These are phyloP conservation scores for Suhomyces sp. DNA, from an alignment of 805 yeast species.

Conservation along the genomic window DNA sequence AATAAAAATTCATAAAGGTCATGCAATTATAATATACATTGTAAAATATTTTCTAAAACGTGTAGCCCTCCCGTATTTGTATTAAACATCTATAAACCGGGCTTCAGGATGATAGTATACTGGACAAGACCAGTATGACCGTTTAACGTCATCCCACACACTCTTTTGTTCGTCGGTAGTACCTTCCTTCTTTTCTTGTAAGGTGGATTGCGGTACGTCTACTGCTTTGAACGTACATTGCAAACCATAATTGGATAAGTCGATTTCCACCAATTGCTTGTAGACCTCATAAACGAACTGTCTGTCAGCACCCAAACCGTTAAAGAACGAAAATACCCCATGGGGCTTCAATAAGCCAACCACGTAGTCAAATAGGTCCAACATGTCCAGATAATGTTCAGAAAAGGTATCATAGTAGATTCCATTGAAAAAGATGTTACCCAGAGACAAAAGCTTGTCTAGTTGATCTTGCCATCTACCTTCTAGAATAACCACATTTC, in stretches of 20 bases:
- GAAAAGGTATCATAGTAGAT: conserved; percentile 92
- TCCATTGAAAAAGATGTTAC: conserved; percentile 80
- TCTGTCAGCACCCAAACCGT: conserved; percentile 61
- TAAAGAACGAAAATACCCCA: conserved; percentile 88
- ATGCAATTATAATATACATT: no score
- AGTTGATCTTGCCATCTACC: conserved; percentile 94
- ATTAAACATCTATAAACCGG: conserved; percentile 34
- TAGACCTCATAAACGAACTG: conserved; percentile 63
- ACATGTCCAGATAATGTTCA: conserved; percentile 87
- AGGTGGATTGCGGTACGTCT: conserved; percentile 42
- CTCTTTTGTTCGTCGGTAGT: conserved; percentile 23
- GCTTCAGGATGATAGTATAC: conserved; percentile 66
- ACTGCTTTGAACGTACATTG: conserved; percentile 54
- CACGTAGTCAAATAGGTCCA: conserved; percentile 74
- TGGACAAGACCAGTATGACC: conserved; percentile 71
- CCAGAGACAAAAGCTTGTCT: conserved; percentile 57
- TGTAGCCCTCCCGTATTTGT: no score
- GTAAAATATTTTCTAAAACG: background rate
- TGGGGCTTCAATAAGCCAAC: conserved; percentile 81
- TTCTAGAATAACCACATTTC: conserved; percentile 68
- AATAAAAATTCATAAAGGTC: no score
- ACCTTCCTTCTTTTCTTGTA: conserved; percentile 8
- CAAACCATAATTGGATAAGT: conserved; percentile 77
- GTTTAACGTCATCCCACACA: conserved; percentile 61
- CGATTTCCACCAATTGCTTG: conserved; percentile 75